Evolutionary conservation across 2,329 filamentous ascomycete genomes (phyloP), one percentile per base, ranked within the genome.

Genomic region (Fusarium tricinctum): DNA sequence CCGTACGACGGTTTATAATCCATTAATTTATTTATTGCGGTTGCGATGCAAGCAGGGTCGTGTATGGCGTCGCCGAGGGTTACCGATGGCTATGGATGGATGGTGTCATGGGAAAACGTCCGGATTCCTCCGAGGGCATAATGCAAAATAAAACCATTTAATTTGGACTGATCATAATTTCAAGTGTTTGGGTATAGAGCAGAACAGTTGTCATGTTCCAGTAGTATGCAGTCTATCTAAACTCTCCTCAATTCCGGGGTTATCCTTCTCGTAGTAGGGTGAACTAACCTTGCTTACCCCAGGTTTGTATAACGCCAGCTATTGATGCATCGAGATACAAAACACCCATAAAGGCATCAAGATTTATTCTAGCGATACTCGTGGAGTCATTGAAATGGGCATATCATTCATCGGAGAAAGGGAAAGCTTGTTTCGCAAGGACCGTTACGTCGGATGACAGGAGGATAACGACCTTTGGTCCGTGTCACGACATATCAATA

Each of bases 61-160:
- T 38, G 30, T 8, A 48, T 38, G 20, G 23, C 46, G 40, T 44
- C 33, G n/a, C 60, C 60, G 66, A 39, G 26, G 66, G 40, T 62
- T 50, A 40, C 65, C 66, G 66, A 62, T 39, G 20, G 13, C 47
- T 23, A 44, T 65, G 46, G 58, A 44, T 65, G 49, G 58, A 33
- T 20, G 26, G 50, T 17, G 14, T 43, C 42, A 28, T 28, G 28
- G 28, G 10, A 15, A 39, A 22, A 6, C 8, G 22, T 51, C 61
- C 61, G 56, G 47, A n/a, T 43, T 45, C 33, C 51, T 49, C 66
- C 66, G 51, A 44, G 30, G 40, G 20, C 20, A 44, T 35, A 35
- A 17, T n/a, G 22, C 13, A 28, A 35, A 39, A 30, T 33, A 20
- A 17, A 35, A 35, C 9, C n/a, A 19, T 28, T 28, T 35, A 38